These are phyloP conservation scores for Akanthomyces uredinophilus DNA, from an alignment of 2,329 filamentous ascomycete species.

Conservation along the genomic window DNA sequence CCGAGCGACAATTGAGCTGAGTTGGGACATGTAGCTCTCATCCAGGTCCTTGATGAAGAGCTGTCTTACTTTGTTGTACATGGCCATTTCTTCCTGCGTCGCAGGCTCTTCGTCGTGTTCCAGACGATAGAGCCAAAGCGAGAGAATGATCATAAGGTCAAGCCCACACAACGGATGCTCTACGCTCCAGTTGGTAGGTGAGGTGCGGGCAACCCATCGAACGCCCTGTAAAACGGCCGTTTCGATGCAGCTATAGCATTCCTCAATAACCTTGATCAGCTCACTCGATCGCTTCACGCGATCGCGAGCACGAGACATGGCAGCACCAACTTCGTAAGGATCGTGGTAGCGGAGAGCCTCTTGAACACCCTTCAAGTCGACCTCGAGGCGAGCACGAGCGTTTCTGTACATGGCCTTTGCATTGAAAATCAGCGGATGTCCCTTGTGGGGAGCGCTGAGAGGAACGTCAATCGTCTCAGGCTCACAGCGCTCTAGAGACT, in stretches of 20 bases:
- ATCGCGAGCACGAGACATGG: constrained; percentile 91
- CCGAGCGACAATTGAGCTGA: constrained; percentile 91
- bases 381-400: constrained; percentile 83
- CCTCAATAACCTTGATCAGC: constrained; percentile 98
- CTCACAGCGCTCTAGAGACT: constrained; percentile 88
- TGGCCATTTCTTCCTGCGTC: constrained; percentile 74
- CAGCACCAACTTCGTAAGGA: constrained; percentile 91
- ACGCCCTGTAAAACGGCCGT: constrained; percentile 91
- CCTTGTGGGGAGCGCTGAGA: constrained; percentile 89
- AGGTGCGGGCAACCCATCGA: constrained; percentile 96
- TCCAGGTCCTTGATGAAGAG: constrained; percentile 89
- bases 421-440: constrained; percentile 95
- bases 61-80: constrained; percentile 89
- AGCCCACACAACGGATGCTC: constrained; percentile 95
- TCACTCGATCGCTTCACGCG: constrained; percentile 91
- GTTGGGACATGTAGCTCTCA: constrained; percentile 71
- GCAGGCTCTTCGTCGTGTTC: constrained; percentile 96
- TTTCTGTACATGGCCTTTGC: constrained; percentile 96
- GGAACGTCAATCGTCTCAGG: constrained; percentile 84
- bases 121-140: constrained; percentile 96
- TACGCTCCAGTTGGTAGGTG: constrained; percentile 97
- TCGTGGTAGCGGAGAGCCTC: constrained; percentile 96
- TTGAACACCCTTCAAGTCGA: constrained; percentile 92
- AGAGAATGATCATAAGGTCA: constrained; percentile 96
- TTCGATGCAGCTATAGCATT: constrained; percentile 96